Evolutionary conservation across 2,329 filamentous ascomycete genomes (phyloP).

Genomic region (Cordyceps fumosorosea): DNA sequence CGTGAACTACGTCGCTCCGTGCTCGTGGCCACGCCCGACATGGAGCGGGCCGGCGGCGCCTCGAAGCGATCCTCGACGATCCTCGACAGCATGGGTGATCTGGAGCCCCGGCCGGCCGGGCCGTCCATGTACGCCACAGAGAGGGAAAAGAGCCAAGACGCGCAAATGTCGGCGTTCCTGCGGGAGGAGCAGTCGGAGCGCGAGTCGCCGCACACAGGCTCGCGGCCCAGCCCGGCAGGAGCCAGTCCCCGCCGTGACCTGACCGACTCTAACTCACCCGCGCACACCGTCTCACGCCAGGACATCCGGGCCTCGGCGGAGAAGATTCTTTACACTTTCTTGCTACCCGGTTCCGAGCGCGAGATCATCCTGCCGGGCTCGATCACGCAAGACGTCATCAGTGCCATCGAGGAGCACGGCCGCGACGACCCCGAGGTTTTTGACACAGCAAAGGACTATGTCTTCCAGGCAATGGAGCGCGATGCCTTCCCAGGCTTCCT

Average conservation of each 20-base stretch:
- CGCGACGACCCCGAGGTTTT: constrained; percentile 97
- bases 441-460: constrained; percentile 95
- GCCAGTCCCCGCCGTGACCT: constrained; percentile 41
- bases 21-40: constrained; percentile 84
- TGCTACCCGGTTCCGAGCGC: constrained; percentile 89
- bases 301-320: constrained; percentile 92
- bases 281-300: constrained; percentile 75
- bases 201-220: constrained; percentile 48
- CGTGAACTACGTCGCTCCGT: constrained; percentile 90
- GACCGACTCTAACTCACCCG: constrained; percentile 74
- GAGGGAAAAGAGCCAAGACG: constrained; percentile 73
- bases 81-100: constrained; percentile 66
- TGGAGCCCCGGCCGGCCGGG: constrained; percentile 51
- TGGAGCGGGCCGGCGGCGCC: constrained; percentile 58
- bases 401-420: constrained; percentile 81
- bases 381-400: constrained; percentile 80
- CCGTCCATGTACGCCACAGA: constrained; percentile 58
- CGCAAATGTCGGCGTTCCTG: constrained; percentile 85
- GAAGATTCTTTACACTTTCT: constrained; percentile 97
- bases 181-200: constrained; percentile 55
- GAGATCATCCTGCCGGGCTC: constrained; percentile 89
- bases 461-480: constrained; percentile 98
- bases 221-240: constrained; percentile 43
- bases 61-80: constrained; percentile 82
- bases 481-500: constrained; percentile 98